Conservation (phyloP, 768 basidiomycete species). For the Boletales sp. region DNA sequence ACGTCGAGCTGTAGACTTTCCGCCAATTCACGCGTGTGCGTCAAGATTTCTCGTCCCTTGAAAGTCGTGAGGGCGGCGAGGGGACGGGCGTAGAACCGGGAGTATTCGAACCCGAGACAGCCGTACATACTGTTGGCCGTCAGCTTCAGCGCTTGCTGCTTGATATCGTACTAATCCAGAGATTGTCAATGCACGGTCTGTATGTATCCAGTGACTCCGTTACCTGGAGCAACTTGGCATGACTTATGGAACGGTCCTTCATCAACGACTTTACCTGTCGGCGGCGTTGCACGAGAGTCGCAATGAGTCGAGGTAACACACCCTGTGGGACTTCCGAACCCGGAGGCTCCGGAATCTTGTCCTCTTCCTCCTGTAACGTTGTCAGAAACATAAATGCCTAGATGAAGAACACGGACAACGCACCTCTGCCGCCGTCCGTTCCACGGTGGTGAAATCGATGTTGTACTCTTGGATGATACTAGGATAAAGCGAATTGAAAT, state of each 20-base stretch:
- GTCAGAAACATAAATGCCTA: neutral
- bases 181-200: neutral
- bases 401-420: conserved; percentile 11
- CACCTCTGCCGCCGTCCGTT: conserved; percentile 59
- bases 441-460: conserved; percentile 97
- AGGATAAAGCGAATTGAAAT: conserved; percentile 99
- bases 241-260: conserved; percentile 77
- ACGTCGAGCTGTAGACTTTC: conserved; percentile 89
- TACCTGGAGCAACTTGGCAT: conserved; percentile 82
- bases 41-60: conserved; percentile 97
- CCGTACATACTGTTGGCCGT: conserved; percentile 99
- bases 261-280: conserved; percentile 89
- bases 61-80: conserved; percentile 97
- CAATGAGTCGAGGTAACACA: conserved; percentile 94
- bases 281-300: conserved; percentile 89
- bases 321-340: conserved; percentile 68
- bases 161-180: conserved; percentile 80
- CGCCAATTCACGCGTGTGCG: conserved; percentile 87
- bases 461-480: conserved; percentile 99
- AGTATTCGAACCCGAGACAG: conserved; percentile 96
- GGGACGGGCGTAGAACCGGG: conserved; percentile 92
- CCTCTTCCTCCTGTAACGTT: conserved; percentile 54
- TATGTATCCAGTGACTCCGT: conserved; percentile 3
- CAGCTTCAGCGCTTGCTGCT: conserved; percentile 93
- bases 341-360: conserved; percentile 89